Evolutionary conservation across 2,329 filamentous ascomycete genomes (phyloP).

Genomic region (Phialophora macrospora): DNA sequence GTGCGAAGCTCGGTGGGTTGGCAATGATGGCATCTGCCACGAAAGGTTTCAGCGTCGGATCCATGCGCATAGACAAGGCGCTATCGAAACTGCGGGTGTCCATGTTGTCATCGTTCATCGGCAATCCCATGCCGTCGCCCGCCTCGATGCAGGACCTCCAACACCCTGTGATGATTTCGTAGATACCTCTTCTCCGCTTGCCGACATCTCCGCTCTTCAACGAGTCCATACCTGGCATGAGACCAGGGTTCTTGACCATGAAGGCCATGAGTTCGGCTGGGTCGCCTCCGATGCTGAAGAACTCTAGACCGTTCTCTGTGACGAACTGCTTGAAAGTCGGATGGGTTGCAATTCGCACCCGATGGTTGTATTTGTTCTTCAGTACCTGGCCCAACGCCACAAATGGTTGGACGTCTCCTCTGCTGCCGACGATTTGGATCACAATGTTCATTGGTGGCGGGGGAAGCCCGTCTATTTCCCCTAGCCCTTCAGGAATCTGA

Average conservation of each 20-base stretch:
- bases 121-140: slow-evolving; percentile 66
- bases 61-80: slow-evolving; percentile 48
- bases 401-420: slow-evolving; percentile 78
- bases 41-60: slow-evolving; percentile 64
- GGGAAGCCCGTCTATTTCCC: slow-evolving; percentile 64
- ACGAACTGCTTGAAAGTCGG: slow-evolving; percentile 70
- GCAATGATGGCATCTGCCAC: slow-evolving; percentile 88
- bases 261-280: slow-evolving; percentile 80
- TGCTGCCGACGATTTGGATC: slow-evolving; percentile 74
- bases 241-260: slow-evolving; percentile 86
- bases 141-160: slow-evolving; percentile 86
- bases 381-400: slow-evolving; percentile 70
- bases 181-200: slow-evolving; percentile 74
- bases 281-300: slow-evolving; percentile 77
- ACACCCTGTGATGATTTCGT: slow-evolving; percentile 79
- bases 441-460: slow-evolving; percentile 70
- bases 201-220: slow-evolving; percentile 77
- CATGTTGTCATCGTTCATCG: slow-evolving; percentile 59
- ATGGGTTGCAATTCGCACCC: slow-evolving; percentile 76
- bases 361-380: slow-evolving; percentile 68
- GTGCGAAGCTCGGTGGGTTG: slow-evolving; percentile 78
- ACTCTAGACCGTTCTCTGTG: slow-evolving; percentile 72
- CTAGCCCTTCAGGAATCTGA: slow-evolving; percentile 72
- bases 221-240: slow-evolving; percentile 81
- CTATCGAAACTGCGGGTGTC: slow-evolving; percentile 48